phyloP scores from a whole-genome alignment of 345 rosid genomes.

The Moringa oleifera region DNA sequence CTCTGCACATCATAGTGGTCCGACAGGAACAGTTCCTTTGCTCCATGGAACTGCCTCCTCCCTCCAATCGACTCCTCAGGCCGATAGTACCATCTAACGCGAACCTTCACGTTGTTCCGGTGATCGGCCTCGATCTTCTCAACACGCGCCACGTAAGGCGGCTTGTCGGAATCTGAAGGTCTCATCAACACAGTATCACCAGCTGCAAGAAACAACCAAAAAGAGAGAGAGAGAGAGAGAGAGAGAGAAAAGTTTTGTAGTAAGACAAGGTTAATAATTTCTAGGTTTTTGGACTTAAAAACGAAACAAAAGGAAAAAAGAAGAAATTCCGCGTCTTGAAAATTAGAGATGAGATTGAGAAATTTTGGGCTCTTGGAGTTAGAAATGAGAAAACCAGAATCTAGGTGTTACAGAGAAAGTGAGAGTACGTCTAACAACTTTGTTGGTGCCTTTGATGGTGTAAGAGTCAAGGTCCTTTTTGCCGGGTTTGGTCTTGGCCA shows the following conservation, averaged over 20 bases:
- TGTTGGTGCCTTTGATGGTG: slow-evolving; percentile 73
- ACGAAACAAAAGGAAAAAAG: neutral
- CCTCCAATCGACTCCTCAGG: slow-evolving; percentile 92
- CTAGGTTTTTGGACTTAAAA: neutral
- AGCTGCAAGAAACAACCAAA: slow-evolving; percentile 32
- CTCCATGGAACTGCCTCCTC: slow-evolving; percentile 81
- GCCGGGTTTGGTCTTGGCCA: slow-evolving; percentile 68
- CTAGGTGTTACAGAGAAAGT: neutral
- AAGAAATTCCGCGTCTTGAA: too few species aligned
- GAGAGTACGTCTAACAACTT: slow-evolving; percentile 53
- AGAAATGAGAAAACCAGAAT: neutral
- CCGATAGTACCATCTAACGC: slow-evolving; percentile 75
- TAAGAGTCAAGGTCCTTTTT: slow-evolving; percentile 73
- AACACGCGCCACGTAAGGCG: slow-evolving; percentile 77
- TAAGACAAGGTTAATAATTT: too few species aligned
- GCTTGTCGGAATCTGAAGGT: slow-evolving; percentile 71
- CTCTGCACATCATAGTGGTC: slow-evolving; percentile 77
- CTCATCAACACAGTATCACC: slow-evolving; percentile 87
- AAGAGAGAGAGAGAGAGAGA: neutral
- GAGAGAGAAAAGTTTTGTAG: neutral
- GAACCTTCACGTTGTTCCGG: slow-evolving; percentile 69
- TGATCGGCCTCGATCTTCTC: slow-evolving; percentile 80
- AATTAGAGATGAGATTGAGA: too few species aligned
- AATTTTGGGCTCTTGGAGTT: neutral
- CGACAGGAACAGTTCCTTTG: slow-evolving; percentile 73